Percentiles rank a stretch among this genome's conserved stretches.
Conservation (phyloP, 2,329 filamentous ascomycete species). For the Xylaria sp. region DNA sequence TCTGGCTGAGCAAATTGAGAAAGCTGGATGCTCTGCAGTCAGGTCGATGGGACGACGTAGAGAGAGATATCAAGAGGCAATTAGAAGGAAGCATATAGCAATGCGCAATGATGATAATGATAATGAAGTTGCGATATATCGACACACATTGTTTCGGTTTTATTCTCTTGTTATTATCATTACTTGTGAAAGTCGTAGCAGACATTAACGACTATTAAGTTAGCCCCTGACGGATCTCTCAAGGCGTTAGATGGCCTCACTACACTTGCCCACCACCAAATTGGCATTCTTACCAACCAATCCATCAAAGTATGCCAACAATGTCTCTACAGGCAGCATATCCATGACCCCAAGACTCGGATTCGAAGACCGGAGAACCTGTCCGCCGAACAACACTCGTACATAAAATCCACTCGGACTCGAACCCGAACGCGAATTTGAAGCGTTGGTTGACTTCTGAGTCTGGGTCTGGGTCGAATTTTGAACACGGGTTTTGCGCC, state of each 20-base stretch:
- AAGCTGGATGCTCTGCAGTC: slow-evolving; percentile 74
- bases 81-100: slow-evolving; percentile 30
- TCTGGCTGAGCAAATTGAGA: slow-evolving; percentile 70
- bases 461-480: no score
- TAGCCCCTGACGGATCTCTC: not conserved
- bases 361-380: slow-evolving; percentile 69
- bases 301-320: slow-evolving; percentile 74
- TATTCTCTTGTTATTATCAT: not conserved
- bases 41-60: slow-evolving; percentile 77
- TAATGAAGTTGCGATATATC: slow-evolving; percentile 1
- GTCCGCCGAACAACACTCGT: slow-evolving; percentile 74
- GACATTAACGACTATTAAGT: not conserved
- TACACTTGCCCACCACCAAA: slow-evolving; percentile 48
- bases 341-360: slow-evolving; percentile 71
- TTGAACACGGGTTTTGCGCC: no score
- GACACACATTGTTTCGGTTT: not conserved
- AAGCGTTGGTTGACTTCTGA: slow-evolving; percentile 1
- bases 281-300: slow-evolving; percentile 63
- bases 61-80: slow-evolving; percentile 44
- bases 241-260: slow-evolving; percentile 27
- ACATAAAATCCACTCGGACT: slow-evolving; percentile 54
- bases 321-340: slow-evolving; percentile 69
- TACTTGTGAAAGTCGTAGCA: not conserved
- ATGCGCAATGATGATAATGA: slow-evolving; percentile 3
- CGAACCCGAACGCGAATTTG: slow-evolving; percentile 16